A percentile compares a stretch with the other conserved stretches of the same genome.
Conservation (phyloP, 768 basidiomycete genomes). For the Leccinum olivaceopallidum region DNA sequence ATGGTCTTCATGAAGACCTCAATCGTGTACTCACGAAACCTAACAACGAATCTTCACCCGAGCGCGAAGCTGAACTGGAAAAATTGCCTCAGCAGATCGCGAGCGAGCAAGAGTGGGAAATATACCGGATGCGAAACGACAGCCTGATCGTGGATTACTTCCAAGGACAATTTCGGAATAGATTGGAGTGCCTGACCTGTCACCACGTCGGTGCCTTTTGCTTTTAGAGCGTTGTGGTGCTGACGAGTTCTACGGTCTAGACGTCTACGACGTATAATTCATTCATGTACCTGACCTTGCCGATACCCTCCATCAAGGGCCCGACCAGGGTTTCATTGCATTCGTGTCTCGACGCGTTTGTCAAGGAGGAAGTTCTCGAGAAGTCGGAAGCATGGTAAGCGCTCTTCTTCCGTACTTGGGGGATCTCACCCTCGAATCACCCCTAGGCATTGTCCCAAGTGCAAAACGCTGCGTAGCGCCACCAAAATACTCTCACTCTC, state of each 20-base stretch:
- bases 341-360: slow-evolving; percentile 86
- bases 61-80: slow-evolving; percentile 88
- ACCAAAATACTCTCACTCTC: slow-evolving; percentile 87
- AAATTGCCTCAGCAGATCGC: slow-evolving; percentile 83
- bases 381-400: slow-evolving; percentile 91
- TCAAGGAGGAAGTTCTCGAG: slow-evolving; percentile 87
- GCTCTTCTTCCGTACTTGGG: not conserved
- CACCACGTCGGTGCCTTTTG: slow-evolving; percentile 55
- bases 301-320: slow-evolving; percentile 69
- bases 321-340: slow-evolving; percentile 65
- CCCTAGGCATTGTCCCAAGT: slow-evolving; percentile 89
- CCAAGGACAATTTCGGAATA: slow-evolving; percentile 94
- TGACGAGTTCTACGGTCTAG: slow-evolving; percentile 40
- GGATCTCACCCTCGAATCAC: slow-evolving; percentile 3
- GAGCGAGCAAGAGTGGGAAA: slow-evolving; percentile 89
- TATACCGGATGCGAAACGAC: slow-evolving; percentile 88
- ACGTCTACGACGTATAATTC: slow-evolving; percentile 97
- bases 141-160: slow-evolving; percentile 95
- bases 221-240: slow-evolving; percentile 6
- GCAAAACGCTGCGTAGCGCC: slow-evolving; percentile 85
- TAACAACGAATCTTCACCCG: slow-evolving; percentile 60
- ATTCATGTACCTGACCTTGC: slow-evolving; percentile 93
- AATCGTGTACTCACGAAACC: slow-evolving; percentile 82
- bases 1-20: slow-evolving; percentile 88
- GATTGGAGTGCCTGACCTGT: slow-evolving; percentile 88